phyloP scores from a whole-genome alignment of 2,329 filamentous ascomycete genomes.

The Scytalidium lignicola region DNA sequence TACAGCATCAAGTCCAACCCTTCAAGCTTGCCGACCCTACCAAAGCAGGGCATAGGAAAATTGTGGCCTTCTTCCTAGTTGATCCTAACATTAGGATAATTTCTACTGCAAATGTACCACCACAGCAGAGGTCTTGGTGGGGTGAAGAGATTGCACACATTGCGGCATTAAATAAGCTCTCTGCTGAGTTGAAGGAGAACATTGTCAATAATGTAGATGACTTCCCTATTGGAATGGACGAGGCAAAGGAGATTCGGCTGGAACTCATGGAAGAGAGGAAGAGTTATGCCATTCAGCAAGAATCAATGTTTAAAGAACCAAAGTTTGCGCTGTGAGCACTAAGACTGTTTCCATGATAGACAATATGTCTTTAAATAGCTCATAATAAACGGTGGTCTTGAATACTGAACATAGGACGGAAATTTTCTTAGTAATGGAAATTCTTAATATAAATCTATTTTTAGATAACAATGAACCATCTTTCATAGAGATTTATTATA shows the following conservation, averaged over 20 bases:
- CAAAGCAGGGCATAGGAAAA: slow-evolving; percentile 49
- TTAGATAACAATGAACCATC: too few relatives aligned
- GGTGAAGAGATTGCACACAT: slow-evolving; percentile 16
- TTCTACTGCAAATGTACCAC: slow-evolving; percentile 45
- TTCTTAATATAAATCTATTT: too few relatives aligned
- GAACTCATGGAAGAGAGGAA: slow-evolving; percentile 36
- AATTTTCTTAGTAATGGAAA: too few relatives aligned
- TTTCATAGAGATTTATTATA: too few relatives aligned
- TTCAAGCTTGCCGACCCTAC: slow-evolving; percentile 47
- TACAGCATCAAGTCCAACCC: slow-evolving; percentile 45
- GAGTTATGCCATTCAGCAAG: slow-evolving; percentile 4
- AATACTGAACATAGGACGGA: too few relatives aligned
- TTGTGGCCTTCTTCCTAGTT: slow-evolving; percentile 54
- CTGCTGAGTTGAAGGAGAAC: slow-evolving; percentile 12
- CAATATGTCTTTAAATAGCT: too few relatives aligned
- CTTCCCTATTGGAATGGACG: slow-evolving; percentile 29
- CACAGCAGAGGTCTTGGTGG: slow-evolving; percentile 44
- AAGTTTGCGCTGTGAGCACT: background rate
- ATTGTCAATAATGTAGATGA: slow-evolving; percentile 10
- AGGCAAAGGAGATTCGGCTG: slow-evolving; percentile 32
- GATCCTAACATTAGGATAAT: slow-evolving; percentile 48
- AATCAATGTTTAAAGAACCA: background rate
- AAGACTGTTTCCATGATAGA: background rate
- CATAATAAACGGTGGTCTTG: too few relatives aligned
- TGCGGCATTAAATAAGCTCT: slow-evolving; percentile 15